These are phyloP conservation scores for Linnemannia exigua DNA, from an alignment of 192 early-diverging fungal species.

Conservation along the genomic window DNA sequence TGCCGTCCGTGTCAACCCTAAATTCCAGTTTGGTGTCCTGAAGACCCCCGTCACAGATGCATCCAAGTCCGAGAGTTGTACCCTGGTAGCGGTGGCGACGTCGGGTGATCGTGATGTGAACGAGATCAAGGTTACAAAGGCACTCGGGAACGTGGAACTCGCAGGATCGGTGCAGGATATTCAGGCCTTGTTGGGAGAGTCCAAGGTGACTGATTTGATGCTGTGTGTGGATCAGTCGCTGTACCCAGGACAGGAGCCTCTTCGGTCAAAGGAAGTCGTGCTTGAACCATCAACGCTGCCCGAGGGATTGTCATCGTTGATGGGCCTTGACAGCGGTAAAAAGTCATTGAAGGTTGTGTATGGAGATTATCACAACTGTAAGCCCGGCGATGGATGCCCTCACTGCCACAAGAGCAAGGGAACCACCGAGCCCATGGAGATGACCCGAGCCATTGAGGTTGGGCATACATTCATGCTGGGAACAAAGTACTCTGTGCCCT, in stretches of 20 bases:
- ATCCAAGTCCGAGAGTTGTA: neutral
- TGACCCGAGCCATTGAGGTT: constrained; percentile 80
- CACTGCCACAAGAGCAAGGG: constrained; percentile 44
- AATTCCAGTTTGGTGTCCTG: constrained; percentile 38
- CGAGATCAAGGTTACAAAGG: constrained; percentile 49
- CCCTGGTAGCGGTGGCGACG: constrained; percentile 40
- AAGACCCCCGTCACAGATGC: constrained; percentile 17
- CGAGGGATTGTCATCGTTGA: constrained; percentile 17
- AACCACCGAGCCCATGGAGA: constrained; percentile 41
- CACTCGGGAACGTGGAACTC: constrained; percentile 27
- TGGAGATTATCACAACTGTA: constrained; percentile 63
- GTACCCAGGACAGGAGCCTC: constrained; percentile 25
- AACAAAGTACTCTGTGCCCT: constrained; percentile 84
- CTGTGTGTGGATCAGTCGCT: constrained; percentile 50
- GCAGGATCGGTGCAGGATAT: constrained; percentile 32
- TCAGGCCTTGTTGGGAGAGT: constrained; percentile 26
- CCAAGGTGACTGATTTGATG: constrained; percentile 31
- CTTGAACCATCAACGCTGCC: constrained; percentile 9
- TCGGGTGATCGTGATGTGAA: constrained; percentile 44
- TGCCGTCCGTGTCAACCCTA: constrained; percentile 33
- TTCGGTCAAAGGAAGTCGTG: neutral
- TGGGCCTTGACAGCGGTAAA: neutral
- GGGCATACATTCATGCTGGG: constrained; percentile 94
- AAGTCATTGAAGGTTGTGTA: constrained; percentile 18
- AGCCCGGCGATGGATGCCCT: constrained; percentile 64